Evolutionary conservation across 2,329 filamentous ascomycete species (phyloP), one percentile per base, ranked within the genome.

Genomic region (Colletotrichum tanaceti): DNA sequence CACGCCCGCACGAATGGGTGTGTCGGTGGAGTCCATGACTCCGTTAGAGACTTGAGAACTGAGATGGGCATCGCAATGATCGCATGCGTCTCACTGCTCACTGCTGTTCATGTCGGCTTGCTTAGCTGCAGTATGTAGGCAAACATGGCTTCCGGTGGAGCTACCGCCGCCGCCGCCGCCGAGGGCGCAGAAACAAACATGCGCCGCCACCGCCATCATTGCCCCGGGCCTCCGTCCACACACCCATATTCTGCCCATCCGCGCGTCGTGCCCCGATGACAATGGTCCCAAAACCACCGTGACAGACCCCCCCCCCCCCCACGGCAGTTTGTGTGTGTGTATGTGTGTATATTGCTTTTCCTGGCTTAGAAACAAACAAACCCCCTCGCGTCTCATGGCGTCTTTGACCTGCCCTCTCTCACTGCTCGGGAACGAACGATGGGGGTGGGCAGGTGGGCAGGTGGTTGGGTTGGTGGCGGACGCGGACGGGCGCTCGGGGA

Each of bases 321-420:
- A n/a, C n/a, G n/a, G n/a, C n/a, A n/a, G n/a, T n/a, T n/a, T n/a
- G n/a, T 68, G 32, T 10, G 32, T 32, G 32, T 10, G 1, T 32
- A 9, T 32, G 32, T 32, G 32, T 32, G 1, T 32, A 10, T 2
- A 35, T 35, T 68, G 44, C 61, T 68, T 68, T 59, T 43, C 53
- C 52, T 59, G 61, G 39, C 61, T 47, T 22, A 58, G 53, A 68
- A 22, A 35, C 3, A 35, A 10, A 35, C 32, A 35, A 35, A 35
- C 32, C 32, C 32, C n/a, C n/a, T 24, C 54, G 43, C 65, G 61
- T 65, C 65, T 65, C 39, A 54, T 62, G 49, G 47, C 47, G 55
- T 61, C 65, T 65, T 65, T 65, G 54, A 59, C 61, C 54, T 58
- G 32, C 44, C n/a, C 35, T n/a, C n/a, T n/a, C n/a, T n/a, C n/a